Percentiles rank a stretch among this genome's conserved stretches.
Conservation (phyloP, 1,284 basidiomycete species). For the Macrocystidia cucumis region DNA sequence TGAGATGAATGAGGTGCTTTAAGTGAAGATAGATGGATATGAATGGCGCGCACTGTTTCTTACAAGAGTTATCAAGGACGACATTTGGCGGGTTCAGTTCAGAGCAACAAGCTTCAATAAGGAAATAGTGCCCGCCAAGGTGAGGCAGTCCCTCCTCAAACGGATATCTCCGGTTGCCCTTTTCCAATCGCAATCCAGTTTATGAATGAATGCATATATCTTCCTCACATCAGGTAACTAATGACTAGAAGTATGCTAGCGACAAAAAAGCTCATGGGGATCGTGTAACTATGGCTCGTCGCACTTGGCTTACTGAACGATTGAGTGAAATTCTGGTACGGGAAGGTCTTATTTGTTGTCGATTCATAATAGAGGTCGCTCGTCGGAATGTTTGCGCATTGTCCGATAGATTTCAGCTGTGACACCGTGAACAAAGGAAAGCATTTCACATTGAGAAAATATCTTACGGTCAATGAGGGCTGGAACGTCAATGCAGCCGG, state of each 20-base stretch:
- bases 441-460: not conserved
- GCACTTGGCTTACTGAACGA: no score
- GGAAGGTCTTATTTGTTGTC: slow-evolving; percentile 54
- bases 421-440: slow-evolving; percentile 1
- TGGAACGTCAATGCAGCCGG: slow-evolving; percentile 54
- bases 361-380: slow-evolving; percentile 59
- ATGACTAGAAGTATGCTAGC: no score
- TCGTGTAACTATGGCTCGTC: no score
- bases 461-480: slow-evolving; percentile 51
- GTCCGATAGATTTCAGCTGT: slow-evolving; percentile 60
- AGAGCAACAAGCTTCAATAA: no score
- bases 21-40: slow-evolving; percentile 4
- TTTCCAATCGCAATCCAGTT: no score
- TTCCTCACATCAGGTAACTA: no score
- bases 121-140: no score
- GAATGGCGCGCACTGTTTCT: slow-evolving; percentile 38
- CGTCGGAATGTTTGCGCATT: slow-evolving; percentile 46
- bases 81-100: no score
- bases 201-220: no score
- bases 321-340: slow-evolving; percentile 23
- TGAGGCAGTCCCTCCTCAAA: no score
- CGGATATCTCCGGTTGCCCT: no score
- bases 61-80: slow-evolving; percentile 47
- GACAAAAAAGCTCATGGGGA: no score
- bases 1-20: slow-evolving; percentile 3